Percentiles rank a stretch among this genome's conserved stretches.
Evolutionary conservation across 2,329 filamentous ascomycete genomes (phyloP).

Genomic region (Talaromyces albobiverticillius): DNA sequence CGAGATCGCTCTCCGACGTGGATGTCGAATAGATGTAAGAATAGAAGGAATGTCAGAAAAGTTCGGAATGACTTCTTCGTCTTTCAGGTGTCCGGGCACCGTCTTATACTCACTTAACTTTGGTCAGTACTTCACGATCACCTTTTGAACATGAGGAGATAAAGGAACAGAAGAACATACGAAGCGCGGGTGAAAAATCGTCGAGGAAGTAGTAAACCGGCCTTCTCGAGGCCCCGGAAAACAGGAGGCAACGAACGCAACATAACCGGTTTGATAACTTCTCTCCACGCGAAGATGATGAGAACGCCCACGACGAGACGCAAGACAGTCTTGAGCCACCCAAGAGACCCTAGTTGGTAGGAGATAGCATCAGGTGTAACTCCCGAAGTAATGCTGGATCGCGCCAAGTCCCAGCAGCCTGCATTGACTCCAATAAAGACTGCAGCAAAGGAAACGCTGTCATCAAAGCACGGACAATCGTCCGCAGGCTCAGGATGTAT

Average conservation of each 20-base stretch:
- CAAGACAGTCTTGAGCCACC: conserved; percentile 60
- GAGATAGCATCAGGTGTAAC: conserved; percentile 60
- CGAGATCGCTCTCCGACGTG: conserved; percentile 75
- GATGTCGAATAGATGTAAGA: conserved; percentile 76
- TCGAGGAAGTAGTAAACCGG: conserved; percentile 75
- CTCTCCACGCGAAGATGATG: conserved; percentile 85
- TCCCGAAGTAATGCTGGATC: conserved; percentile 51
- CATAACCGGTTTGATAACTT: conserved; percentile 79
- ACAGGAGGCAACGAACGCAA: conserved; percentile 76
- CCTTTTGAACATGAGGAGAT: too few species aligned
- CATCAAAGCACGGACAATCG: conserved; percentile 95
- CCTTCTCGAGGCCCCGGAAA: conserved; percentile 79
- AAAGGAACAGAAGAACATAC: conserved; percentile 35
- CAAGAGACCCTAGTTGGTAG: conserved; percentile 65
- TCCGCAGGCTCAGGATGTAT: conserved; percentile 95
- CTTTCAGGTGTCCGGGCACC: conserved; percentile 68
- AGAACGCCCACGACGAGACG: conserved; percentile 78
- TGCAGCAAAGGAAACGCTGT: conserved; percentile 88
- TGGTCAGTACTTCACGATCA: conserved; percentile 7
- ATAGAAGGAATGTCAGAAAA: conserved; percentile 84
- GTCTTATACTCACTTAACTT: conserved; percentile 68
- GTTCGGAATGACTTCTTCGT: conserved; percentile 86
- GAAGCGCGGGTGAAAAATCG: conserved; percentile 89
- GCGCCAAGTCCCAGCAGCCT: conserved; percentile 78
- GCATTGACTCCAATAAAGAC: conserved; percentile 82